These are phyloP conservation scores for Capronia epimyces DNA, from an alignment of 2,329 filamentous ascomycete species.

Conservation along the genomic window DNA sequence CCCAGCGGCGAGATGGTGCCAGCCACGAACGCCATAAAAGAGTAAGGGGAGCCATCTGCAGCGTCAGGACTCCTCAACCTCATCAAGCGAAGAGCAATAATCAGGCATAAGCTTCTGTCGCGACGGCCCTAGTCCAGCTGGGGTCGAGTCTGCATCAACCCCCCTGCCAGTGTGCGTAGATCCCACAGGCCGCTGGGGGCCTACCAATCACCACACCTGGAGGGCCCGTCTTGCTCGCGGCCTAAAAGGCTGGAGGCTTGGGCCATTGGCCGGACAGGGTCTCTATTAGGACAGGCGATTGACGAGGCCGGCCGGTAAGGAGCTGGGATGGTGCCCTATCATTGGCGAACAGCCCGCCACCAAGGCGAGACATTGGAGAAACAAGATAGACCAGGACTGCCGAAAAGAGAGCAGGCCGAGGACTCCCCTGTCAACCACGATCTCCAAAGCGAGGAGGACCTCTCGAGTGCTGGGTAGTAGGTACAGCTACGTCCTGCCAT, in stretches of 20 bases:
- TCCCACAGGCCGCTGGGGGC: not conserved
- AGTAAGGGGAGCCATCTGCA: not conserved
- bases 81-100: not conserved
- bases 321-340: constrained; percentile 5
- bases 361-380: constrained; percentile 23
- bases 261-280: constrained; percentile 15
- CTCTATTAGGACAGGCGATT: constrained; percentile 14
- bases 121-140: constrained; percentile 1
- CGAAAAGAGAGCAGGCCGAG: not conserved
- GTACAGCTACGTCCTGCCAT: not conserved
- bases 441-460: too few species aligned
- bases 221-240: not conserved
- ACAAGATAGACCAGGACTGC: constrained; percentile 11
- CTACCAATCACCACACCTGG: constrained; percentile 4
- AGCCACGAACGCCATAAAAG: constrained; percentile 19
- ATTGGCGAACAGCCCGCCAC: constrained; percentile 19
- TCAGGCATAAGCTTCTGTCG: constrained; percentile 18
- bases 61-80: not conserved
- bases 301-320: constrained; percentile 14
- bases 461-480: too few species aligned
- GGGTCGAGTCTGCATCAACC: constrained; percentile 14
- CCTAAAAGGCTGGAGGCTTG: constrained; percentile 8
- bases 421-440: not conserved
- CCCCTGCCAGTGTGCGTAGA: constrained; percentile 9
- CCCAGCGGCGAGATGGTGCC: constrained; percentile 18